phyloP scores from a whole-genome alignment of 1,139 yeast species.

The Magnusiomyces suaveolens region DNA sequence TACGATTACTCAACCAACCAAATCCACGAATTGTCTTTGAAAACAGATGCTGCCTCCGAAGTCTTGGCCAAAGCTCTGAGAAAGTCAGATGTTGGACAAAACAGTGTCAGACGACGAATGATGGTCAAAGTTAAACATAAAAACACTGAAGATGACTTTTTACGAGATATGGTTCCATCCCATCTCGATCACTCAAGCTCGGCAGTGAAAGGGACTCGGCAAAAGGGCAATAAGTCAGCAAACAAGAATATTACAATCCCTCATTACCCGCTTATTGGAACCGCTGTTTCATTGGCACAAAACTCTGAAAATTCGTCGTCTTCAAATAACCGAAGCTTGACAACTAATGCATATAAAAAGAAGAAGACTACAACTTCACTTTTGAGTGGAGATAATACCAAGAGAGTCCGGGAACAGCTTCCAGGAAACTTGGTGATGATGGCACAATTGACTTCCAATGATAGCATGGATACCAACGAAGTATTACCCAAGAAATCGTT shows the following conservation, averaged over 20 bases:
- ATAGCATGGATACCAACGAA: not conserved
- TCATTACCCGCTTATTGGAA: conserved; percentile 15
- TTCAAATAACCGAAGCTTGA: not conserved
- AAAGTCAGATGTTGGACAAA: not conserved
- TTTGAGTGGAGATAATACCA: conserved; percentile 1
- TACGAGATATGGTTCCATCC: not conserved
- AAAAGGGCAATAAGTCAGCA: not conserved
- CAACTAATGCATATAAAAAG: not conserved
- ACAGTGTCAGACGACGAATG: not conserved
- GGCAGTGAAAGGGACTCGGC: not conserved
- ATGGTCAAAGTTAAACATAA: conserved; percentile 39
- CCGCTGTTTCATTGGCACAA: not conserved
- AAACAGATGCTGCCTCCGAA: no score
- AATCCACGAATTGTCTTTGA: no score
- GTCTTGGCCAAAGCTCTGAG: no score
- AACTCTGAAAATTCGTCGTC: not conserved
- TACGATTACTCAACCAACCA: conserved; percentile 29
- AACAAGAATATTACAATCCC: conserved; percentile 26
- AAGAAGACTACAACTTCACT: not conserved
- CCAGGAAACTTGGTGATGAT: not conserved
- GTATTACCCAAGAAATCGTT: not conserved
- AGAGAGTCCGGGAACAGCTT: conserved; percentile 7
- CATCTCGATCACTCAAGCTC: not conserved
- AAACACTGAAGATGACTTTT: conserved; percentile 28
- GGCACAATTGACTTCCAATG: not conserved